Conservation (phyloP, 2,329 filamentous ascomycete genomes). For the Stenocarpella maydis region DNA sequence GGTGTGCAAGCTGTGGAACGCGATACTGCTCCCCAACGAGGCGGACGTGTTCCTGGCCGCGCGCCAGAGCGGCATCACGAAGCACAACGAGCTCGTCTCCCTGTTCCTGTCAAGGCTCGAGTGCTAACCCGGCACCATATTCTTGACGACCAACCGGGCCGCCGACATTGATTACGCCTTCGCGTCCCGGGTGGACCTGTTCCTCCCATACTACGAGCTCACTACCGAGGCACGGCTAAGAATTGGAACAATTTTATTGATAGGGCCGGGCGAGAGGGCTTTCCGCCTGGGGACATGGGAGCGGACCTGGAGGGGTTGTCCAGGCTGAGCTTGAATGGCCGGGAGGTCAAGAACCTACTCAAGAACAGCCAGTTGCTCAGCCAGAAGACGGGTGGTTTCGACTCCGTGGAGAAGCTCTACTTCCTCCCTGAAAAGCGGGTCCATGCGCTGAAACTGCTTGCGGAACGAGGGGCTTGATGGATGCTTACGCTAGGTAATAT, state of each 20-base stretch:
- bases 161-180: constrained; percentile 47
- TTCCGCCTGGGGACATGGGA: not conserved
- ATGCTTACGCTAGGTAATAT: not conserved
- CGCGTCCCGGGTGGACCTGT: constrained; percentile 46
- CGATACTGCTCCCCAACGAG: constrained; percentile 53
- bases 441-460: constrained; percentile 6
- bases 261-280: not conserved
- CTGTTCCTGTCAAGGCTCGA: constrained; percentile 45
- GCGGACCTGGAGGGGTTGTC: not conserved
- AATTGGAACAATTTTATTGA: constrained; percentile 47
- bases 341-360: constrained; percentile 13
- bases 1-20: constrained; percentile 51
- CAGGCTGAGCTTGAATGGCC: constrained; percentile 5
- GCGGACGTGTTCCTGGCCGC: constrained; percentile 52
- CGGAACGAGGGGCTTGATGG: not conserved
- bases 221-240: constrained; percentile 40
- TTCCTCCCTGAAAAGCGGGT: constrained; percentile 5
- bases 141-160: constrained; percentile 50
- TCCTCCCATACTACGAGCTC: constrained; percentile 46
- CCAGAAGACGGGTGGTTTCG: constrained; percentile 8
- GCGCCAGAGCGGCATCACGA: constrained; percentile 44
- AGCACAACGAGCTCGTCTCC: constrained; percentile 50
- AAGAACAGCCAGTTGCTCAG: constrained; percentile 4
- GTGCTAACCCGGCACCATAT: constrained; percentile 48
- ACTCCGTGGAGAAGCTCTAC: constrained; percentile 5